These are phyloP conservation scores for Cladosporium phlei DNA, from an alignment of 2,329 filamentous ascomycete species.

Conservation along the genomic window DNA sequence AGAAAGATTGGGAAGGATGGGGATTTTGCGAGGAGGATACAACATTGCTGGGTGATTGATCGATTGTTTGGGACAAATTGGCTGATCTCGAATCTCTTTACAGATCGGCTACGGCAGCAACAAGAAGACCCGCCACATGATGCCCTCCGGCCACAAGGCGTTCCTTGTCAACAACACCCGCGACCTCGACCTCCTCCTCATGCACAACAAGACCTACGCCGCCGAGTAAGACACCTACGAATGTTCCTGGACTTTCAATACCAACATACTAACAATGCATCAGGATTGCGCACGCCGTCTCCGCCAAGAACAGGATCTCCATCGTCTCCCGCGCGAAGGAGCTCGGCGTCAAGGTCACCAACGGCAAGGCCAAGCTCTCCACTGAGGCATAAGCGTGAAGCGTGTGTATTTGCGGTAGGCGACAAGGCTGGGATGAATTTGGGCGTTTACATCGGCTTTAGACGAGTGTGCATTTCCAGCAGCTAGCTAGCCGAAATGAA, in stretches of 20 bases:
- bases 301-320: conserved; percentile 96
- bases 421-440: conserved; percentile 12
- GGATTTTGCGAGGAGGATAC: not conserved
- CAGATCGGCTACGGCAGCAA: conserved; percentile 99
- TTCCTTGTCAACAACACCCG: conserved; percentile 97
- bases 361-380: conserved; percentile 97
- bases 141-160: conserved; percentile 98
- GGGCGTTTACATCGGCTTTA: conserved; percentile 13
- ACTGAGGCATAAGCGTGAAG: conserved; percentile 65
- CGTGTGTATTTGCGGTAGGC: conserved; percentile 13
- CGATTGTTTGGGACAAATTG: conserved; percentile 7
- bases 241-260: not conserved
- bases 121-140: conserved; percentile 99
- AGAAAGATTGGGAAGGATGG: conserved; percentile 1
- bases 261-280: conserved; percentile 32
- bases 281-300: conserved; percentile 97
- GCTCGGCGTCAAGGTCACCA: conserved; percentile 98
- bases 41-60: conserved; percentile 12
- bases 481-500: conserved; percentile 14
- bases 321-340: conserved; percentile 97
- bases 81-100: conserved; percentile 19
- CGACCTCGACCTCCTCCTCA: conserved; percentile 95
- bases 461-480: conserved; percentile 11
- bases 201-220: conserved; percentile 99
- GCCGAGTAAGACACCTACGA: conserved; percentile 71